Evolutionary conservation across 1,284 basidiomycete species (phyloP).

Genomic region (Gymnopus androsaceus): DNA sequence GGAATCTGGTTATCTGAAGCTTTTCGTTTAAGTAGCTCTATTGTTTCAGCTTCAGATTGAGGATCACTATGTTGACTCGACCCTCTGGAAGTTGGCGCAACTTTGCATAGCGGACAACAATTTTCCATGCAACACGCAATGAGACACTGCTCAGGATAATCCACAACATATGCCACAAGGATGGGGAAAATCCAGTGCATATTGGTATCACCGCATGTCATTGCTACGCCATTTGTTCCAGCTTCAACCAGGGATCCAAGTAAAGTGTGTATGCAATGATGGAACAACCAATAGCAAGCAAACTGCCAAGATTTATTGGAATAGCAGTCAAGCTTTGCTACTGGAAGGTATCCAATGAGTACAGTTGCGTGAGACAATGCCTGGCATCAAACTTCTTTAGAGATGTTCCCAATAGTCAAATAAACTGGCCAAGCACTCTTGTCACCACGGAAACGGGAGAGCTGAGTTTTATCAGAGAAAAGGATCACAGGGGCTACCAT

Average conservation of each 20-base stretch:
- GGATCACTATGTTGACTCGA: constrained; percentile 4
- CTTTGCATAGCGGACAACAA: constrained; percentile 18
- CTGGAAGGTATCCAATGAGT: constrained; percentile 43
- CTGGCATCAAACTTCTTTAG: constrained; percentile 30
- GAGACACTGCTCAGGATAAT: constrained; percentile 46
- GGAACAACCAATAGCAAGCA: constrained; percentile 36
- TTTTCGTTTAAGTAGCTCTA: constrained; percentile 1
- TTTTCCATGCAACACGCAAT: constrained; percentile 19
- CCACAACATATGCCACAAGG: constrained; percentile 42
- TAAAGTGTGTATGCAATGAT: constrained; percentile 37
- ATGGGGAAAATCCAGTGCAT: constrained; percentile 34
- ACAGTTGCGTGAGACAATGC: constrained; percentile 29
- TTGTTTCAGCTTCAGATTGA: neutral
- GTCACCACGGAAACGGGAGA: constrained; percentile 20
- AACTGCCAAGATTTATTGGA: constrained; percentile 21
- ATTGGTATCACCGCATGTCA: constrained; percentile 36
- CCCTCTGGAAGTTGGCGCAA: constrained; percentile 22
- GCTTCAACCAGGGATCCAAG: constrained; percentile 34
- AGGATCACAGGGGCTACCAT: constrained; percentile 21
- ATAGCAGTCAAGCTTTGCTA: constrained; percentile 39
- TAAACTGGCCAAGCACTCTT: constrained; percentile 26
- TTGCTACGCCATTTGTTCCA: constrained; percentile 32
- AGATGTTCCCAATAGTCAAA: constrained; percentile 40
- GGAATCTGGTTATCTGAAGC: neutral
- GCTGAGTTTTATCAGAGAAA: constrained; percentile 23